Evolutionary conservation across 2,329 filamentous ascomycete genomes (phyloP), one percentile per base, ranked within the genome.

Genomic region (Colletotrichum gigasporum): DNA sequence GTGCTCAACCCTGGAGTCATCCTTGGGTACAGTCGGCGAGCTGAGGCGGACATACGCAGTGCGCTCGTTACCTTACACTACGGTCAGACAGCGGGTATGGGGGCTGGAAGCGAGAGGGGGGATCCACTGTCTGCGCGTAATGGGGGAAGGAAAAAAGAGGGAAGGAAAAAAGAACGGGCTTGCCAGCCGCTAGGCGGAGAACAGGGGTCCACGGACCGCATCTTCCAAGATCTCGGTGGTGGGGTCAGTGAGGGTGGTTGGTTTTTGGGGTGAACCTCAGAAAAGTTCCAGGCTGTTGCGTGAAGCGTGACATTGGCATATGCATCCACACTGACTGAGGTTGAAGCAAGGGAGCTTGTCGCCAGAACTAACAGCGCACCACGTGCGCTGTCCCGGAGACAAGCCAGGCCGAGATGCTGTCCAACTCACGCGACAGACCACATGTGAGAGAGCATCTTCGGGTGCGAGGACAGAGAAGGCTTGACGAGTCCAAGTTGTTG

Each of bases 191-290:
- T 35, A 39, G 22, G 47, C 55, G 37, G 47, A 60, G 32, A 59
- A 63, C 37, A 52, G 28, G 60, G 60, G 45, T 45, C 54, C 54
- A 52, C 28, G 44, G 54, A 52, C 54, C 45, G 44, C 59, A 51
- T 42, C 44, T 63, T 30, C 22, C 45, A 30, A 35, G 45, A 59
- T 47, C 55, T 63, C 30, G 60, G 54, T 45, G 45, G 54, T 37
- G 52, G 52, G 44, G 60, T 44, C 39, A 37, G 54, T 37, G 52
- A 44, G 44, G 59, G 14, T 41, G 60, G 54, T 52, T 63, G 54
- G 41, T 12, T 47, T 32, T 51, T 18, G 16, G 45, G 9, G n/a
- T n/a, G n/a, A n/a, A n/a, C n/a, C n/a, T n/a, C n/a, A n/a, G n/a
- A n/a, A n/a, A n/a, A n/a, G n/a, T n/a, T n/a, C n/a, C 28, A 50